Conservation (phyloP, 75 land plant species). For the Chamaecyparis obtusa region DNA sequence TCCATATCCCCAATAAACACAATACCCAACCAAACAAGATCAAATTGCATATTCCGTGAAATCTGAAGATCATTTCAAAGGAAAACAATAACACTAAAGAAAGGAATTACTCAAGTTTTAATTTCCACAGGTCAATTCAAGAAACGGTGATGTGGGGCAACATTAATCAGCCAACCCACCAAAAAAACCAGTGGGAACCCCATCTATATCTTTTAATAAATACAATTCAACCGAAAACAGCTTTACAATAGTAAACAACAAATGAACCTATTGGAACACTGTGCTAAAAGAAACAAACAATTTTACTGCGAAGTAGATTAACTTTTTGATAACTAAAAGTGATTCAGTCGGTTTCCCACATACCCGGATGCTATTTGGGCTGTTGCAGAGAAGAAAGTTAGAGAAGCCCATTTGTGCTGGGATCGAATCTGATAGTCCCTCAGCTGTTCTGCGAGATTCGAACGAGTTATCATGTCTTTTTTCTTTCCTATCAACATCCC, state of each 20-base stretch:
- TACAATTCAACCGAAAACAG: background rate
- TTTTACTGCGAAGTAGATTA: background rate
- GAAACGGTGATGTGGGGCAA: background rate
- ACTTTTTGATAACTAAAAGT: background rate
- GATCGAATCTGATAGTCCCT: conserved; percentile 63
- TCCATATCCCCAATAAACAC: background rate
- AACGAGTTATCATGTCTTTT: conserved; percentile 47
- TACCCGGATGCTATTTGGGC: conserved; percentile 21
- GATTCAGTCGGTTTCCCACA: background rate
- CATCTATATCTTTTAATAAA: background rate
- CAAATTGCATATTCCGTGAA: background rate
- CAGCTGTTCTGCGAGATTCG: conserved; percentile 57
- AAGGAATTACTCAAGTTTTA: background rate
- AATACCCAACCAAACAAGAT: background rate
- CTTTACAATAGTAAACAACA: background rate
- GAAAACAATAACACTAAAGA: background rate
- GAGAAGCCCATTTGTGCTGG: conserved; percentile 38
- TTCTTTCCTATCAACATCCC: background rate
- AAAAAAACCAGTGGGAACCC: background rate
- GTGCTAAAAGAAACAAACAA: background rate
- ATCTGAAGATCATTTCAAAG: background rate
- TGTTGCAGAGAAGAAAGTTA: conserved; percentile 47
- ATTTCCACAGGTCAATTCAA: conserved; percentile 2
- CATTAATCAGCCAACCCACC: background rate
- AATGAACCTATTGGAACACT: background rate